Percentiles rank a stretch among this genome's conserved stretches.
Evolutionary conservation across 306 rosid genomes (phyloP).

Genomic region (Acacia melanoxylon): DNA sequence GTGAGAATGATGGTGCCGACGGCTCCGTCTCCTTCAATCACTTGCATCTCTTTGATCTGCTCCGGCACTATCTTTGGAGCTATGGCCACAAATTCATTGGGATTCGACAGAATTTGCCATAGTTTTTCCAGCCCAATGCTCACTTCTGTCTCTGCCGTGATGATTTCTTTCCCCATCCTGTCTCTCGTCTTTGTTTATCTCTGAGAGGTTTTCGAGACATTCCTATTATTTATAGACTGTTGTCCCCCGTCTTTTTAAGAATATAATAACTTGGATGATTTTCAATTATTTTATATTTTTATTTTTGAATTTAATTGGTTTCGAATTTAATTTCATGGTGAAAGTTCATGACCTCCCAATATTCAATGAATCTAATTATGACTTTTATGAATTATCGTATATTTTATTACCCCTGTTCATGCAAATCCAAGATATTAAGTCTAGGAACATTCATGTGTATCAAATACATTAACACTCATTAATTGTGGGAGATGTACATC

Average conservation of each 20-base stretch:
- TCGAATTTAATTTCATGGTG: neutral
- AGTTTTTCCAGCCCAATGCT: neutral
- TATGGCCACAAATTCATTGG: neutral
- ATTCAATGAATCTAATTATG: neutral
- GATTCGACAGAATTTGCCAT: neutral
- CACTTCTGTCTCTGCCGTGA: neutral
- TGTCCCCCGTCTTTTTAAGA: neutral
- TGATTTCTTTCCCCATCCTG: neutral
- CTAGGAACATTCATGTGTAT: neutral
- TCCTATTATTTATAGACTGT: neutral
- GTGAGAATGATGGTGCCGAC: neutral
- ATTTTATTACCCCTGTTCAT: neutral
- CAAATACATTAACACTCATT: neutral
- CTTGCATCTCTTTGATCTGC: neutral
- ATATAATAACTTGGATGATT: neutral
- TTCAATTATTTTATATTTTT: too few relatives aligned
- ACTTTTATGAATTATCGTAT: neutral
- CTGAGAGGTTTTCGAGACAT: neutral
- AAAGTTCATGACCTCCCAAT: neutral
- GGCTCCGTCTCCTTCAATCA: neutral
- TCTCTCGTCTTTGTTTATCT: neutral
- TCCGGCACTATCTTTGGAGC: neutral
- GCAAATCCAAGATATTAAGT: neutral
- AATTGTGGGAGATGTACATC: neutral
- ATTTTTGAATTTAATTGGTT: too few relatives aligned